Conservation (phyloP, 306 rosid genomes). For the Chamaecrista fasciculata region DNA sequence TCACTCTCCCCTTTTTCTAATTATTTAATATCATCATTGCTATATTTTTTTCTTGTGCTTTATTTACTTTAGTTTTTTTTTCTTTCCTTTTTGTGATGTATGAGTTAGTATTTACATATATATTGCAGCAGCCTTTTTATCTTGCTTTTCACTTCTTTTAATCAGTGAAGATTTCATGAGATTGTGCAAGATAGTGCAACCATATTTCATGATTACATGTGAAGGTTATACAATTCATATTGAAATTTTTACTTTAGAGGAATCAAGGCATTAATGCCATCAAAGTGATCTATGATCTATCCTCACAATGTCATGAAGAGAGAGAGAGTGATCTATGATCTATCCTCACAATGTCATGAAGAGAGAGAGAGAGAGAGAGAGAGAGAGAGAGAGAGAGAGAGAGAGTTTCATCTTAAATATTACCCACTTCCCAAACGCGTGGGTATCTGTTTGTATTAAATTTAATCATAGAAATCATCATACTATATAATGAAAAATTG, state of each 20-base stretch:
- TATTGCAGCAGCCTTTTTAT: conserved; percentile 46
- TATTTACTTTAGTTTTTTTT: conserved; percentile 1
- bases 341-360: conserved; percentile 20
- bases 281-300: conserved; percentile 22
- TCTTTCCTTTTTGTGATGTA: conserved; percentile 23
- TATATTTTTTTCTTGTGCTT: conserved; percentile 28
- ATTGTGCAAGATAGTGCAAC: conserved; percentile 52
- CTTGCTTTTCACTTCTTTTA: conserved; percentile 35
- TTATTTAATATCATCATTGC: conserved; percentile 28
- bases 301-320: conserved; percentile 23
- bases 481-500: conserved; percentile 27
- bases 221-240: conserved; percentile 41
- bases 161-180: conserved; percentile 54
- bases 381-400: too few relatives aligned
- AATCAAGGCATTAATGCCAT: conserved; percentile 35
- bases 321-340: conserved; percentile 25
- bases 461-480: conserved; percentile 32
- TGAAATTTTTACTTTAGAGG: conserved; percentile 36
- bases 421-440: conserved; percentile 18
- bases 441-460: conserved; percentile 28
- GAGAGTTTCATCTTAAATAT: neutral
- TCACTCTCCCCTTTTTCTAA: conserved; percentile 34
- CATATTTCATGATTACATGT: conserved; percentile 58
- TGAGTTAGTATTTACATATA: conserved; percentile 36
- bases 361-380: conserved; percentile 6